Conservation (phyloP, 257 asterid genomes). For the Ilex aquifolium region DNA sequence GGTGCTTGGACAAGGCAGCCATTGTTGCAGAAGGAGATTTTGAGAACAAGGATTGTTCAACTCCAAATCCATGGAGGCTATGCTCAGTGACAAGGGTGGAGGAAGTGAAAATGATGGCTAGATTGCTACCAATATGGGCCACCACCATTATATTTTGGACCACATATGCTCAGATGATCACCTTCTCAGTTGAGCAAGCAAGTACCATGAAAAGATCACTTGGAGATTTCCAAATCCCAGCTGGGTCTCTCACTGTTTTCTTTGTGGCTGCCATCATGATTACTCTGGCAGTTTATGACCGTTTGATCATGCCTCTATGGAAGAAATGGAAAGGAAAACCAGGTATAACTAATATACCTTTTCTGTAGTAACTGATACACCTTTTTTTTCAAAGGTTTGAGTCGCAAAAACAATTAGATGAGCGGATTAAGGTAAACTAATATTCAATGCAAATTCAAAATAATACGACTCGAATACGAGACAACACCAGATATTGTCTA, state of each 20-base stretch:
- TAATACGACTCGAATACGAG: no score
- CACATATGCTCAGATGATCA: slow-evolving; percentile 88
- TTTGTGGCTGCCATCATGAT: slow-evolving; percentile 72
- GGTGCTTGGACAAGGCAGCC: slow-evolving; percentile 86
- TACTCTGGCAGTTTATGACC: slow-evolving; percentile 61
- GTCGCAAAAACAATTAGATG: no score
- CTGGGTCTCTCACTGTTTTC: slow-evolving; percentile 89
- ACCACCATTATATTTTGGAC: slow-evolving; percentile 96
- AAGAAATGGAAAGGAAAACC: slow-evolving; percentile 72
- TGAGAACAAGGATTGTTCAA: slow-evolving; percentile 9
- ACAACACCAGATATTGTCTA: background rate
- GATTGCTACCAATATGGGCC: slow-evolving; percentile 86
- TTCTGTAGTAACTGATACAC: no score
- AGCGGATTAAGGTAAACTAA: no score
- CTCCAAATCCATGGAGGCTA: slow-evolving; percentile 82
- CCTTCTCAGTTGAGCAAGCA: slow-evolving; percentile 90
- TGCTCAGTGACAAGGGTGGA: slow-evolving; percentile 81
- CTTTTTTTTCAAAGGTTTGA: no score
- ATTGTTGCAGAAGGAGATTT: slow-evolving; percentile 62
- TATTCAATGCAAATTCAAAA: no score
- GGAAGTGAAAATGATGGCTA: slow-evolving; percentile 86
- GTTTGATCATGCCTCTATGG: slow-evolving; percentile 75
- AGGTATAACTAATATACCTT: slow-evolving; percentile 29
- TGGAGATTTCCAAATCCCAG: slow-evolving; percentile 67
- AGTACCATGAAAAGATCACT: slow-evolving; percentile 67